These are phyloP conservation scores for Aspergillus sp. DNA, from an alignment of 2,329 filamentous ascomycete species.

Conservation along the genomic window DNA sequence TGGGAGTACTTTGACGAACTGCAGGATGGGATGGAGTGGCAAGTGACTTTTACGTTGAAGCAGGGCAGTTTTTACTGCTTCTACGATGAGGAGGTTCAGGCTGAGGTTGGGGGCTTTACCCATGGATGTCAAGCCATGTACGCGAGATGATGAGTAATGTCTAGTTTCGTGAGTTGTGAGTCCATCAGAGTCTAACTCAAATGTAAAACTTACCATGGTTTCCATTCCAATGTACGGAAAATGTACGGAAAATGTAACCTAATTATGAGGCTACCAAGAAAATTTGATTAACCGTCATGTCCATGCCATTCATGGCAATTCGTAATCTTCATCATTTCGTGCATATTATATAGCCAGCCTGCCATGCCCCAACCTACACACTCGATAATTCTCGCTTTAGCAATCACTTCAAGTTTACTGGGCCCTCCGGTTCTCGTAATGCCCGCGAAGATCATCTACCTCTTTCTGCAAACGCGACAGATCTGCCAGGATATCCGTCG, in stretches of 20 bases:
- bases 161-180: background rate
- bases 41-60: background rate
- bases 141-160: background rate
- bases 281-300: background rate
- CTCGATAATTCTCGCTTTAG: background rate
- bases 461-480: conserved; percentile 70
- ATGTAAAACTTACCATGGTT: background rate
- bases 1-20: background rate
- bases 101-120: background rate
- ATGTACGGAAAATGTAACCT: background rate
- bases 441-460: conserved; percentile 60
- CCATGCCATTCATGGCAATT: background rate
- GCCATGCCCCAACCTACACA: background rate
- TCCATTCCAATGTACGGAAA: background rate
- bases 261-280: background rate
- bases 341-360: conserved; percentile 8
- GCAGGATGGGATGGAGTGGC: background rate
- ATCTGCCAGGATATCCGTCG: conserved; percentile 68
- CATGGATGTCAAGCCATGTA: background rate
- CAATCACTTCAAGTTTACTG: conserved; percentile 19
- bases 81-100: background rate
- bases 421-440: conserved; percentile 36
- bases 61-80: background rate
- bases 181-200: background rate
- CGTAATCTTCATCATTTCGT: conserved; percentile 6